Percentiles rank a stretch among this genome's conserved stretches.
These are phyloP conservation scores for Chaetomium sp. DNA, from an alignment of 2,329 filamentous ascomycete species.

Conservation along the genomic window DNA sequence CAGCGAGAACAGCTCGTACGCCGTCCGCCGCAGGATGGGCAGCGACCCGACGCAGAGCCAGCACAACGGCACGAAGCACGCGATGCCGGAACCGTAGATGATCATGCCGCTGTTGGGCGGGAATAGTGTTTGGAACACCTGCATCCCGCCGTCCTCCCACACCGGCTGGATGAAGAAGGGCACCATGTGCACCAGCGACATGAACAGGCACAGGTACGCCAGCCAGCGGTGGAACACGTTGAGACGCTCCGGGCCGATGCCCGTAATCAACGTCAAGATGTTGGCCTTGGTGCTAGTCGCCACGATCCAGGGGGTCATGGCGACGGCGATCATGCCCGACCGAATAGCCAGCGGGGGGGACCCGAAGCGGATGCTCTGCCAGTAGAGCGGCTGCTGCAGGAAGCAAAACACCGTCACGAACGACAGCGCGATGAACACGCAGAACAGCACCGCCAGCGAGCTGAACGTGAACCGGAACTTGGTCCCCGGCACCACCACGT, in stretches of 20 bases:
- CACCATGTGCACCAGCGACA: constrained; percentile 76
- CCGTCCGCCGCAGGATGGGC: constrained; percentile 65
- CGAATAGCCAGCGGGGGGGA: constrained; percentile 84
- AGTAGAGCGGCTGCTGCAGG: constrained; percentile 81
- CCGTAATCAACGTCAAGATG: constrained; percentile 73
- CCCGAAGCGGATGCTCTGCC: constrained; percentile 76
- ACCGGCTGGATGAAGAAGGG: constrained; percentile 88
- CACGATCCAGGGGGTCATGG: constrained; percentile 88
- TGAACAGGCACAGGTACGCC: constrained; percentile 75
- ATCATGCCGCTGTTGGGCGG: constrained; percentile 51
- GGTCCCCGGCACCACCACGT: constrained; percentile 62
- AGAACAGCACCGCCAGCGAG: constrained; percentile 63
- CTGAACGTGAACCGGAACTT: constrained; percentile 71
- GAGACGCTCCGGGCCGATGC: constrained; percentile 84
- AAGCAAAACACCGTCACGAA: constrained; percentile 80
- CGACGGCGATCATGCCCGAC: constrained; percentile 85
- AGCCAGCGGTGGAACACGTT: constrained; percentile 93
- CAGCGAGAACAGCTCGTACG: constrained; percentile 80
- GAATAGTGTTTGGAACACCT: constrained; percentile 65
- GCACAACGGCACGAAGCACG: constrained; percentile 70
- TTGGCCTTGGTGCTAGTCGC: constrained; percentile 89
- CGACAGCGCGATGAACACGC: constrained; percentile 60
- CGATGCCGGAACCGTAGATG: constrained; percentile 80
- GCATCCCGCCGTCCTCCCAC: constrained; percentile 70
- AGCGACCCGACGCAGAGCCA: constrained; percentile 84